phyloP scores from a whole-genome alignment of 805 yeast genomes.

The Starmerella ratchasimensis region DNA sequence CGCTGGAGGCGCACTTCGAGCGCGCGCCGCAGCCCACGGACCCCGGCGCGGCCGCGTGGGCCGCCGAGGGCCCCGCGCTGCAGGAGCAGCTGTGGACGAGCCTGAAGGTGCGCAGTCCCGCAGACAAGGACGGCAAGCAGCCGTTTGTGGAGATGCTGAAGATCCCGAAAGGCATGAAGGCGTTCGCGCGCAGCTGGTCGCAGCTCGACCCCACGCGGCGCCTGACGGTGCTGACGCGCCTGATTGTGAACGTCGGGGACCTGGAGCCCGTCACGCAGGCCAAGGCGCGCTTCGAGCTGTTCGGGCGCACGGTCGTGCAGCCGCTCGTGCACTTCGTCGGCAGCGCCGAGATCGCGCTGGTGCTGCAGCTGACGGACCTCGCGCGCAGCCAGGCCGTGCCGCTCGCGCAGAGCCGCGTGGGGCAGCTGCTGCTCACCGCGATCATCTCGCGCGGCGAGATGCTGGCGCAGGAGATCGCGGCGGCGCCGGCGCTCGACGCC shows the following conservation, averaged over 20 bases:
- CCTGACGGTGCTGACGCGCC: constrained; percentile 57
- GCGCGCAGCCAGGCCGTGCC: constrained; percentile 55
- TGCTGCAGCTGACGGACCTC: constrained; percentile 59
- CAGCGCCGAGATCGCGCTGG: constrained; percentile 66
- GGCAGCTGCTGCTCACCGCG: constrained; percentile 78
- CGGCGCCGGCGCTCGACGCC: constrained; percentile 28
- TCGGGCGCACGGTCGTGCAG: constrained; percentile 69
- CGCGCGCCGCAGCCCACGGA: constrained; percentile 33
- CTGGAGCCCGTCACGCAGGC: constrained; percentile 44
- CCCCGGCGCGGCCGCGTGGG: constrained; percentile 24
- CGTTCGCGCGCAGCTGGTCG: constrained; percentile 77
- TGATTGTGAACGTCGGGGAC: constrained; percentile 68
- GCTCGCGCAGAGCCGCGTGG: constrained; percentile 49
- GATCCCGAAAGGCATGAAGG: constrained; percentile 76
- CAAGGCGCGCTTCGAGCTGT: constrained; percentile 28
- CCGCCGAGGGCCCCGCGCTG: constrained; percentile 22
- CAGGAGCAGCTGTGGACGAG: constrained; percentile 54
- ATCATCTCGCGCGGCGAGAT: constrained; percentile 82
- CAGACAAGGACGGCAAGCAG: constrained; percentile 29
- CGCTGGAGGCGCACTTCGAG: constrained; percentile 63
- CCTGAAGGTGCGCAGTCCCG: constrained; percentile 37
- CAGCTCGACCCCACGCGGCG: constrained; percentile 66
- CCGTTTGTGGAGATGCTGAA: constrained; percentile 75
- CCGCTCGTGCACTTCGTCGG: constrained; percentile 71
- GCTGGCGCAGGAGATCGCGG: constrained; percentile 63